Conservation (phyloP, 768 basidiomycete species). For the Pleurotus platypus region DNA sequence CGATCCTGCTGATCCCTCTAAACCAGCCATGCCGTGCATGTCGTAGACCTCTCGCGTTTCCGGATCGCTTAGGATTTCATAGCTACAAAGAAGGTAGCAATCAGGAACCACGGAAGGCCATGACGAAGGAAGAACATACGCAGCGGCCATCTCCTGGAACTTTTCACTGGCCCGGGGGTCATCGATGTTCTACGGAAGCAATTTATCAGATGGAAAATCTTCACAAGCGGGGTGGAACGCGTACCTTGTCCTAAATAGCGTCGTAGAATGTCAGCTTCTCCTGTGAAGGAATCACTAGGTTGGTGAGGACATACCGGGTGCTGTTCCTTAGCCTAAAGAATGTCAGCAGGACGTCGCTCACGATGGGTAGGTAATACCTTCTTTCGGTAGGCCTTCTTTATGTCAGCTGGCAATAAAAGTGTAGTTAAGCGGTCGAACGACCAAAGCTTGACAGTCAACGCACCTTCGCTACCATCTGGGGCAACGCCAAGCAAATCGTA, state of each 20-base stretch:
- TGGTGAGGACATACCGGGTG: conserved; percentile 59
- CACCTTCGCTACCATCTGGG: conserved; percentile 70
- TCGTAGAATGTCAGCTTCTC: background rate
- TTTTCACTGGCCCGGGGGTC: conserved; percentile 78
- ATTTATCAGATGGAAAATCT: background rate
- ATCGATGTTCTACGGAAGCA: conserved; percentile 68
- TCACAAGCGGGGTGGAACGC: background rate
- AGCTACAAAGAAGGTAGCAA: conserved; percentile 38
- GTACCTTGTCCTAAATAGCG: conserved; percentile 63
- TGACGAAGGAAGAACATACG: conserved; percentile 46
- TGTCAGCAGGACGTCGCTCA: conserved; percentile 12
- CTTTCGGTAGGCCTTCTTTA: conserved; percentile 92
- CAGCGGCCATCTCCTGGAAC: conserved; percentile 88
- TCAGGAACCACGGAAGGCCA: background rate
- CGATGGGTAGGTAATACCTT: conserved; percentile 53
- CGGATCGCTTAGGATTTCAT: conserved; percentile 77
- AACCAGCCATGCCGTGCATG: conserved; percentile 64
- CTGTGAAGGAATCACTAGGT: background rate
- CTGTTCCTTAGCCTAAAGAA: conserved; percentile 72
- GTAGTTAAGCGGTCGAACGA: conserved; percentile 13
- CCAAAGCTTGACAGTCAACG: conserved; percentile 4
- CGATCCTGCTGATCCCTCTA: conserved; percentile 46
- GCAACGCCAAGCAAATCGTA: conserved; percentile 84
- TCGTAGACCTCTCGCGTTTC: conserved; percentile 73
- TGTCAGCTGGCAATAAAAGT: conserved; percentile 53